Percentiles rank a stretch among this genome's conserved stretches.
Evolutionary conservation across 2,329 filamentous ascomycete genomes (phyloP).

Genomic region (Monilinia fructigena): DNA sequence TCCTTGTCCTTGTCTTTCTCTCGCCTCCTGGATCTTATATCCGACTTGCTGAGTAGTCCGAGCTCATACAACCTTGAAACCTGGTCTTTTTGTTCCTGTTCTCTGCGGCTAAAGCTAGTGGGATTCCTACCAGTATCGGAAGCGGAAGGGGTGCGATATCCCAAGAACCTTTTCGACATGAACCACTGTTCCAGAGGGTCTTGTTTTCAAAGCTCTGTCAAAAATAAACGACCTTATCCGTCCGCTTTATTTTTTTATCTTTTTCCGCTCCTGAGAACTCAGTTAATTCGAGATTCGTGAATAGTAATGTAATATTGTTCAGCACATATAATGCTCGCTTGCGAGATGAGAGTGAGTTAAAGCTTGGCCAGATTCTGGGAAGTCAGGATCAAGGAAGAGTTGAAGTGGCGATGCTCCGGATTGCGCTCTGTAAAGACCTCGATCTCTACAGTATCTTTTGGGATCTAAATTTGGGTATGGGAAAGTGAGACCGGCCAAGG

Average conservation of each 20-base stretch:
- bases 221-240: not conserved
- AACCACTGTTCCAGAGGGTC: slow-evolving; percentile 21
- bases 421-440: slow-evolving; percentile 13
- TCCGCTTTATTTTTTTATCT: not conserved
- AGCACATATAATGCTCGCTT: slow-evolving; percentile 11
- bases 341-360: slow-evolving; percentile 1
- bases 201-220: slow-evolving; percentile 6
- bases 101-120: slow-evolving; percentile 22
- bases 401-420: slow-evolving; percentile 18
- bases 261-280: not conserved
- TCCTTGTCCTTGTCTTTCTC: slow-evolving; percentile 35
- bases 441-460: slow-evolving; percentile 8
- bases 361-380: slow-evolving; percentile 16
- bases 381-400: slow-evolving; percentile 20
- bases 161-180: slow-evolving; percentile 38
- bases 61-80: slow-evolving; percentile 40
- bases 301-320: not conserved
- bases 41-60: slow-evolving; percentile 36
- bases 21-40: slow-evolving; percentile 38
- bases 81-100: slow-evolving; percentile 32
- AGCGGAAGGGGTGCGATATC: slow-evolving; percentile 12
- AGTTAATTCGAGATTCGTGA: not conserved
- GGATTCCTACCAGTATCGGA: slow-evolving; percentile 18
- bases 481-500: slow-evolving; percentile 7
- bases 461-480: slow-evolving; percentile 20